Percentiles rank a stretch among this genome's conserved stretches.
Evolutionary conservation across 2,329 filamentous ascomycete genomes (phyloP).

Genomic region (Phyllosticta citribraziliensis): DNA sequence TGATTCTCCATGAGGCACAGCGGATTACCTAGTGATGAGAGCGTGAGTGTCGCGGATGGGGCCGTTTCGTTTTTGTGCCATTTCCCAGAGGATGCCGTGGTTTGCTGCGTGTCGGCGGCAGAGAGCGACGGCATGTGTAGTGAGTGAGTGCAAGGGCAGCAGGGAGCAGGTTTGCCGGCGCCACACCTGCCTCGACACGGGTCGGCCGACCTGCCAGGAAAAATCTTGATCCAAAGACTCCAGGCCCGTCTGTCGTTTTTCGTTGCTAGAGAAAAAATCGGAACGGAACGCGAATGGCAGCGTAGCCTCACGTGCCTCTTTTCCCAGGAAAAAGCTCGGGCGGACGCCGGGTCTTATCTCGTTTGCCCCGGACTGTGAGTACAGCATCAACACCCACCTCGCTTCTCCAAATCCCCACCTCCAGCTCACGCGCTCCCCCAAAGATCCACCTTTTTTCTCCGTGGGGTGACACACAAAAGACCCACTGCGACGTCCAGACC

Average conservation of each 20-base stretch:
- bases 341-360: not conserved
- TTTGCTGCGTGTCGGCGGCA: not conserved
- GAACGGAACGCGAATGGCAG: not conserved
- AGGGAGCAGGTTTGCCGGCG: not conserved
- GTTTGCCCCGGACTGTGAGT: no score
- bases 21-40: no score
- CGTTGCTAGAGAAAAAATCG: not conserved
- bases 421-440: not conserved
- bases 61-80: not conserved
- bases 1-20: not conserved
- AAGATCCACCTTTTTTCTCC: not conserved
- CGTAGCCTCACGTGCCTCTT: not conserved
- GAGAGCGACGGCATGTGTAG: not conserved
- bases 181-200: not conserved
- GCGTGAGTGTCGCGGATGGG: not conserved
- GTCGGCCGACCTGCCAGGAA: not conserved
- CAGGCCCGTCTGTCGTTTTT: no score
- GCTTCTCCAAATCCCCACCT: not conserved
- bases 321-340: not conserved
- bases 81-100: no score
- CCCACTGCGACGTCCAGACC: not conserved
- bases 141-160: not conserved
- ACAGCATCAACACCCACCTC: not conserved
- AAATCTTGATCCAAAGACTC: not conserved
- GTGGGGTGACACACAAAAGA: slow-evolving; percentile 1